Conservation (phyloP, 2,329 filamentous ascomycete genomes). For the Cladosporium sp. region DNA sequence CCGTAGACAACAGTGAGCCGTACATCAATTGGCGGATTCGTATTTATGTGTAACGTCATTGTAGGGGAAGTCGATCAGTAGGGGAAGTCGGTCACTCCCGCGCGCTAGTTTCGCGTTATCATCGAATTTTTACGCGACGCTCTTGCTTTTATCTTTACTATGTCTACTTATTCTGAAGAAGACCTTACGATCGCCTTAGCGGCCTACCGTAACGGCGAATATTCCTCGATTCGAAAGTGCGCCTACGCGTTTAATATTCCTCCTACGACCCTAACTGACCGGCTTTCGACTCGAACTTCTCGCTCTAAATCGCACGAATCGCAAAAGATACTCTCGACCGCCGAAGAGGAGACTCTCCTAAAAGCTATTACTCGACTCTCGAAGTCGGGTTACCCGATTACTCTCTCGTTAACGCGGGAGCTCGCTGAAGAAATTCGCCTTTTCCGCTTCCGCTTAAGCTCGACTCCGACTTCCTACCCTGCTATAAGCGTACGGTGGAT, state of each 20-base stretch:
- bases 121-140: too few species aligned
- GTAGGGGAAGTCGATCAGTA: too few species aligned
- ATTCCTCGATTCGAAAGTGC: background rate
- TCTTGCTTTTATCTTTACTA: background rate
- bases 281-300: background rate
- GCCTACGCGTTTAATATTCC: conserved; percentile 3
- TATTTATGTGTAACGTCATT: too few species aligned
- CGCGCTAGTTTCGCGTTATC: too few species aligned
- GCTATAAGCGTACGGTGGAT: too few species aligned
- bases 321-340: background rate
- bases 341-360: background rate
- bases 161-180: background rate
- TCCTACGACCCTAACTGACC: background rate
- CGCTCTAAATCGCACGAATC: conserved; percentile 3
- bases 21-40: too few species aligned
- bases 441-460: too few species aligned
- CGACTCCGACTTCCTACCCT: too few species aligned
- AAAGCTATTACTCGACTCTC: background rate
- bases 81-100: too few species aligned
- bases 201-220: background rate
- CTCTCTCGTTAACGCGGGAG: background rate
- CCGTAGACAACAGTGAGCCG: too few species aligned
- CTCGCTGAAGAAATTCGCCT: conserved; percentile 10
- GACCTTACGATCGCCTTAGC: background rate
- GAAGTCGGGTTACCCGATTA: background rate